Conservation (phyloP, 495 filamentous ascomycete species). For the Xylaria acuta region DNA sequence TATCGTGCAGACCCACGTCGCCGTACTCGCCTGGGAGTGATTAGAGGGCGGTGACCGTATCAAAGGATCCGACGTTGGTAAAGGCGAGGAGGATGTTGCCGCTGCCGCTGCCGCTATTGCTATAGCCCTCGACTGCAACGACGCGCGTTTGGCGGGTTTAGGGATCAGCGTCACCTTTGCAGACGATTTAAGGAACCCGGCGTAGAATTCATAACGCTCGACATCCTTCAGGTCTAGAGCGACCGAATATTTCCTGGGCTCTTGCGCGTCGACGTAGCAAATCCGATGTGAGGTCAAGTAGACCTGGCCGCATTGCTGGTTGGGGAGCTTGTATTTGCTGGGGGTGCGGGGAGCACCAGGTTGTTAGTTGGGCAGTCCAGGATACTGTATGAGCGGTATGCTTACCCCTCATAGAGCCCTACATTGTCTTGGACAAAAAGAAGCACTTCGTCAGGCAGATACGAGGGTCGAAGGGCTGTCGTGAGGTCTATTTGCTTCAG, state of each 20-base stretch:
- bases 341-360: slow-evolving; percentile 16
- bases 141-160: slow-evolving; percentile 68
- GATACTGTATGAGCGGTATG: slow-evolving; percentile 20
- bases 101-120: slow-evolving; percentile 34
- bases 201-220: slow-evolving; percentile 89
- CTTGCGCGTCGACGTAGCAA: slow-evolving; percentile 90
- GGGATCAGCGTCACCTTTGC: slow-evolving; percentile 89
- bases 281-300: slow-evolving; percentile 94
- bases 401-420: slow-evolving; percentile 96
- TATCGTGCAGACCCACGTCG: slow-evolving; percentile 98
- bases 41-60: slow-evolving; percentile 56
- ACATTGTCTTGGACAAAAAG: slow-evolving; percentile 97
- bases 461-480: slow-evolving; percentile 87
- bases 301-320: slow-evolving; percentile 92
- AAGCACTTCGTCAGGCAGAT: slow-evolving; percentile 86
- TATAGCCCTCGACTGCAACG: slow-evolving; percentile 52
- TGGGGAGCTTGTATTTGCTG: slow-evolving; percentile 94
- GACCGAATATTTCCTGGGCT: slow-evolving; percentile 84
- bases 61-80: slow-evolving; percentile 56
- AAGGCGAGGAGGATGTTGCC: slow-evolving; percentile 47
- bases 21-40: slow-evolving; percentile 59
- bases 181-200: slow-evolving; percentile 93
- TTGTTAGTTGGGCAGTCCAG: slow-evolving; percentile 32
- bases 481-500: slow-evolving; percentile 94
- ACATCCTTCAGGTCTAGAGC: slow-evolving; percentile 89